Evolutionary conservation across 2,329 filamentous ascomycete genomes (phyloP), one percentile per base, ranked within the genome.

Genomic region (Fusarium sp.): DNA sequence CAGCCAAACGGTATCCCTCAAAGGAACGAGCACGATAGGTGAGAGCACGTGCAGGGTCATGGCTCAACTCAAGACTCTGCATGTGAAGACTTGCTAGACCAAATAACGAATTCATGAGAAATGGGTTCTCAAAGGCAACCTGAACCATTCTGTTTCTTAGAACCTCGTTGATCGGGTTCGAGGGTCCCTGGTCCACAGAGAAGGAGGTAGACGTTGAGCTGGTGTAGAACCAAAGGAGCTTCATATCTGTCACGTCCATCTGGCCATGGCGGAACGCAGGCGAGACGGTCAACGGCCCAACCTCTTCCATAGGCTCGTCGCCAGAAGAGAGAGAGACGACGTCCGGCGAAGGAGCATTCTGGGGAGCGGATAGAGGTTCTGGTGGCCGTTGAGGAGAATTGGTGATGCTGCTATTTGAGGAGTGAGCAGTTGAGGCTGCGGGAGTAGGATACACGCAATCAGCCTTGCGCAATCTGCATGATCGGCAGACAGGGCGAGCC

Each of bases 221-320:
- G 18, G 85, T 86, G 75, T 88, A 90, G 75, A 88, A 88, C 87
- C 87, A 90, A 12, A 90, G 76, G 45, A 90, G 83, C 70, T 84
- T 85, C 86, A 90, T 87, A 68, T 90, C 87, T 32, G 81, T 72
- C 38, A 82, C 80, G 45, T 84, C 80, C 58, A 82, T 77, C 18
- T 78, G 78, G 3, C 67, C 65, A 3, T 85, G 78, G 15, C 71
- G 83, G 72, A 77, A 79, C 53, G 81, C 68, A 15, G 80, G 78
- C 50, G 80, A 76, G 26, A 70, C 54, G 41, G 77, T 61, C 41
- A 79, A 60, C 39, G 72, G 35, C 9, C 55, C 45, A 22, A 48
- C 28, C 35, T 74, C 71, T 5, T 69, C 55, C 64, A 64, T 10
- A 17, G 48, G 41, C 11, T 60, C 71, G 20, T 74, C 72, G 42